Conservation (phyloP, 306 rosid species). For the Cercis canadensis region DNA sequence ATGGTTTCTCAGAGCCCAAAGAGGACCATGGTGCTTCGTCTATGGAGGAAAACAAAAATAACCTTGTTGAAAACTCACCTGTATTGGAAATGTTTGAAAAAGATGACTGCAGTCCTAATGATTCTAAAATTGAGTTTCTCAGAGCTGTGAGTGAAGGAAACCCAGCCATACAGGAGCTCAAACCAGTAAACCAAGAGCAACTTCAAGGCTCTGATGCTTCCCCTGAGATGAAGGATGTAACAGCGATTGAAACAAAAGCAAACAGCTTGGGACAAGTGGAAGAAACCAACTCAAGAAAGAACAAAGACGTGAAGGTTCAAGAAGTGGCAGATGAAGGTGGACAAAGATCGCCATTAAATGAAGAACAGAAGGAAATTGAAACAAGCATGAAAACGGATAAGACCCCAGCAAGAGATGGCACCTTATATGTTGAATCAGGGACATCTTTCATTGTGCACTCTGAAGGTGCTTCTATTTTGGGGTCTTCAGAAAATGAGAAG, state of each 20-base stretch:
- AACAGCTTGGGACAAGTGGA: conserved; percentile 11
- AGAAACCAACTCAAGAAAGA: neutral
- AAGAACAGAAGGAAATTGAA: conserved; percentile 2
- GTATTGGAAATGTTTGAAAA: neutral
- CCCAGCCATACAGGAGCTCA: conserved; percentile 26
- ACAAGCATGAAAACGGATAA: conserved; percentile 11
- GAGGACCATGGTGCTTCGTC: conserved; percentile 16
- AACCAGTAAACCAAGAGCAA: conserved; percentile 32
- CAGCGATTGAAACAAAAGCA: conserved; percentile 17
- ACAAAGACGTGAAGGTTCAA: neutral
- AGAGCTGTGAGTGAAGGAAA: conserved; percentile 28
- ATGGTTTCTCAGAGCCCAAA: conserved; percentile 24
- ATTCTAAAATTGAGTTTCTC: neutral
- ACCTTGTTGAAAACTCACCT: conserved; percentile 9
- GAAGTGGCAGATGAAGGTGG: conserved; percentile 1
- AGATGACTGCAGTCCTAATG: neutral
- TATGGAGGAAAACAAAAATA: conserved; percentile 14
- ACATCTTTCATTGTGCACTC: conserved; percentile 16
- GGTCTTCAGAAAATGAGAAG: conserved; percentile 18
- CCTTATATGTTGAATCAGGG: too few relatives aligned
- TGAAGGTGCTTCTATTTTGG: conserved; percentile 13
- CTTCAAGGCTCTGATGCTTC: neutral
- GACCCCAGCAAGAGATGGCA: conserved; percentile 10
- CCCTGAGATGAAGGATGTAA: conserved; percentile 18
- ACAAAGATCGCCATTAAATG: neutral